A percentile compares a stretch with the other conserved stretches of the same genome.
Evolutionary conservation across 2,329 filamentous ascomycete species (phyloP).

Genomic region (Nothopassalora personata): DNA sequence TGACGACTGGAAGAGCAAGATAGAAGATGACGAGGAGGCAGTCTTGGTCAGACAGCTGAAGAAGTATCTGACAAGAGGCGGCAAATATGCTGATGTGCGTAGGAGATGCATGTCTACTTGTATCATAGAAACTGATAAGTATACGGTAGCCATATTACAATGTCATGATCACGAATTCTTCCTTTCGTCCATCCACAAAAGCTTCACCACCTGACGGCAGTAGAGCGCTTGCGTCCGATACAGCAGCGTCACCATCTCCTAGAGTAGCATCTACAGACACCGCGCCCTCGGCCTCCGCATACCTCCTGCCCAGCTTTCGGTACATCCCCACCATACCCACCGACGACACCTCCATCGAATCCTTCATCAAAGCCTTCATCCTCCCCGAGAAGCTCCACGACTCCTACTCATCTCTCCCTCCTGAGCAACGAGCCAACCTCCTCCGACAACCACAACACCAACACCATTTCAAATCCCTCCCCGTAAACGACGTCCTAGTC

Average conservation of each 20-base stretch:
- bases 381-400: constrained; percentile 59
- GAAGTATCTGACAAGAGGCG: constrained; percentile 39
- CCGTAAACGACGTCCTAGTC: constrained; percentile 65
- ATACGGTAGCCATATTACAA: constrained; percentile 70
- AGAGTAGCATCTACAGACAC: neutral
- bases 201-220: neutral
- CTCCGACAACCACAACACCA: constrained; percentile 47
- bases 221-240: neutral
- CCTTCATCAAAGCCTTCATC: constrained; percentile 60
- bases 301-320: constrained; percentile 78
- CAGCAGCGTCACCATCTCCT: constrained; percentile 13
- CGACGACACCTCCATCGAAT: constrained; percentile 48
- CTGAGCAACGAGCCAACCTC: constrained; percentile 44
- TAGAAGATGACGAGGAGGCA: constrained; percentile 68
- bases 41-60: constrained; percentile 66
- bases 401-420: constrained; percentile 54
- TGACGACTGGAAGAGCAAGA: constrained; percentile 73
- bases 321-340: constrained; percentile 69
- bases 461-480: constrained; percentile 50
- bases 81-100: constrained; percentile 44
- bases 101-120: neutral
- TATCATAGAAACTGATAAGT: constrained; percentile 18
- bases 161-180: constrained; percentile 69
- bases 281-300: constrained; percentile 52
- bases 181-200: constrained; percentile 54